Base-by-base conservation (phyloP, 345 rosid species). In the Brassica nigra region DNA sequence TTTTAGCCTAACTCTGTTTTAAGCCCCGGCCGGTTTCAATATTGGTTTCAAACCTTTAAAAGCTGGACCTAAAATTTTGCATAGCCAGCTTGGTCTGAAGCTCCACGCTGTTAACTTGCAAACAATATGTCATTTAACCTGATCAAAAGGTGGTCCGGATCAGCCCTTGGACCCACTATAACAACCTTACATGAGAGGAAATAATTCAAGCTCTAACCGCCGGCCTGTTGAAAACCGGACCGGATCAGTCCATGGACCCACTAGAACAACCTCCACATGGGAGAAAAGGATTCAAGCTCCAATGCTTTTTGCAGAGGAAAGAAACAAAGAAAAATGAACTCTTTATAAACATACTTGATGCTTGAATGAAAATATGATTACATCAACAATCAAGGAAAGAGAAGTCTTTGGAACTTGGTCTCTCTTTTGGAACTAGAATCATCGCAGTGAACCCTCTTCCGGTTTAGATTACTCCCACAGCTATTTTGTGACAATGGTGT, bases 381-480 rank as follows among this genome's bases (percentile, higher is more conserved):
- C 69, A 65, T 36, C 15, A 36, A 36, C 52, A 66, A 37, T 91
- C 84, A 91, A 75, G 86, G 89, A 71, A 91, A 90, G 57, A 75
- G 77, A 36, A 87, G 81, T 68, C 90, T 89, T 69, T 85, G 96
- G 78, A 79, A 84, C 84, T 93, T 95, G 67, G 87, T 75, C 62
- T 83, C 90, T 44, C 81, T 61, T 61, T 71, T 49, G 66, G 81
- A 88, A 20, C 68, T 84, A 62, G 88, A 87, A 62, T 87, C 93
- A 15, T 91, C 88, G 39, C 68, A 82, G 16, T 77, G 83, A 54
- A 79, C 86, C 78, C 97, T 89, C 87, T 95, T 95, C 85, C 89
- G 88, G 44, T 81, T 79, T 30, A 83, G 75, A 78, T 74, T 80
- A 69, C 85, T 84, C 71, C 88, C 88, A 74, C 88, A 90, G 52